phyloP scores from a whole-genome alignment of 1,139 yeast species.

The Zygoascus sp. region DNA sequence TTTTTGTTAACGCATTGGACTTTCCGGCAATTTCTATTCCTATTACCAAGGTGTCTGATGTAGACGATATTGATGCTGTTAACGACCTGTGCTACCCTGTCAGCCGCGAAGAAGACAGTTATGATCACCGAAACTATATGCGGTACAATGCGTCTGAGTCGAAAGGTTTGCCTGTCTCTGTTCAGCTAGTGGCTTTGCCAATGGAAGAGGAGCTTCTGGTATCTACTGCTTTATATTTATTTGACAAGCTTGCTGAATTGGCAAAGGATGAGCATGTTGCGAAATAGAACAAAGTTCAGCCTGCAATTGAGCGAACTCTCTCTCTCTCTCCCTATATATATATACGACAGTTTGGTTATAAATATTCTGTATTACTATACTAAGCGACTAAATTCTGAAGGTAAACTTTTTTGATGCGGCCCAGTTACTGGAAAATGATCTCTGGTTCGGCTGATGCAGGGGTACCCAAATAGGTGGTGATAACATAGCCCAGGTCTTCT shows the following conservation, averaged over 20 bases:
- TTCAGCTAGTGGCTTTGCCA: constrained; percentile 11
- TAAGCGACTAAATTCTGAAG: too few species aligned
- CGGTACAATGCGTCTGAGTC: constrained; percentile 5
- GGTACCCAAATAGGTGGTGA: constrained; percentile 8
- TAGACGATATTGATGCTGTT: constrained; percentile 31
- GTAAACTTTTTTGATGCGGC: too few species aligned
- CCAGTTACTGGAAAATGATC: not conserved
- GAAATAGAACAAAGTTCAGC: too few species aligned
- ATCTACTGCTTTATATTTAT: not conserved
- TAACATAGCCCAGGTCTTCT: constrained; percentile 11
- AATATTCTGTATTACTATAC: too few species aligned
- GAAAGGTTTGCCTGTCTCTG: constrained; percentile 11
- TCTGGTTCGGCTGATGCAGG: not conserved
- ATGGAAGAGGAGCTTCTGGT: constrained; percentile 10
- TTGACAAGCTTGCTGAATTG: not conserved
- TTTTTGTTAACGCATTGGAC: constrained; percentile 49
- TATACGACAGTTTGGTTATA: too few species aligned
- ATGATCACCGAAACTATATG: not conserved
- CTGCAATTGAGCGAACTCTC: too few species aligned
- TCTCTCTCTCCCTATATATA: too few species aligned
- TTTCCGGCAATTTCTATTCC: constrained; percentile 51
- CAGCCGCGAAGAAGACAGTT: not conserved
- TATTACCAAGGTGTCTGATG: constrained; percentile 44
- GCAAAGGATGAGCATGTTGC: not conserved
- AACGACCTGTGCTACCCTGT: constrained; percentile 1